Evolutionary conservation across 768 basidiomycete species (phyloP).

Genomic region (Lactarius trivialis): DNA sequence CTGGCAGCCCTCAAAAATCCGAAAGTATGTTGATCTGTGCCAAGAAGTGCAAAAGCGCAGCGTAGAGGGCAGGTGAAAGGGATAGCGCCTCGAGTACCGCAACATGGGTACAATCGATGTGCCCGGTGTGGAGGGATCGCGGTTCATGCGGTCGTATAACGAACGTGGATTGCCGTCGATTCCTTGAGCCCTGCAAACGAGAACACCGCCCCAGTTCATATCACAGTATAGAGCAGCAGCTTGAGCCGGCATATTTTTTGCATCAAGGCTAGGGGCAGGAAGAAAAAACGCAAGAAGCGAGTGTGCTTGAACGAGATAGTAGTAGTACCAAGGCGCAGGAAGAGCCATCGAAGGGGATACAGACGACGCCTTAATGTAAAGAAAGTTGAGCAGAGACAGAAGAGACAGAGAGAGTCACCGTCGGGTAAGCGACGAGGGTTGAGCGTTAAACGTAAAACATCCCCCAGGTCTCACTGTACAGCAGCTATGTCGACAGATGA

Average conservation of each 20-base stretch:
- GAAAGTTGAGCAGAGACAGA: constrained; percentile 67
- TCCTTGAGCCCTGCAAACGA: constrained; percentile 90
- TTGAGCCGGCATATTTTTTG: constrained; percentile 23
- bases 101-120: neutral
- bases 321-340: constrained; percentile 63
- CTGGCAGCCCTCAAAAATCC: constrained; percentile 52
- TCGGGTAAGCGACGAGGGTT: too few species aligned
- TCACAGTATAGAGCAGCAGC: constrained; percentile 46
- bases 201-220: constrained; percentile 60
- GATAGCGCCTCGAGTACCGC: constrained; percentile 41
- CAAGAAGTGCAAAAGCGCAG: constrained; percentile 66
- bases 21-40: constrained; percentile 64
- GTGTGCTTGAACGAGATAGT: constrained; percentile 67
- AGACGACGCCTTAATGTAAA: constrained; percentile 72
- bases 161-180: constrained; percentile 81
- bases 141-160: too few species aligned
- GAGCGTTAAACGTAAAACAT: too few species aligned
- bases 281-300: constrained; percentile 83
- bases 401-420: too few species aligned
- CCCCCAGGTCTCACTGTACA: too few species aligned
- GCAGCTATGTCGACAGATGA: too few species aligned
- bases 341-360: constrained; percentile 87
- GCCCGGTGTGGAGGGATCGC: too few species aligned
- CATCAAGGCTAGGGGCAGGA: constrained; percentile 37
- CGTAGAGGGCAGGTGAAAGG: constrained; percentile 56